Conservation (phyloP, 2,329 filamentous ascomycete species). For the Corinectria fuckeliana region DNA sequence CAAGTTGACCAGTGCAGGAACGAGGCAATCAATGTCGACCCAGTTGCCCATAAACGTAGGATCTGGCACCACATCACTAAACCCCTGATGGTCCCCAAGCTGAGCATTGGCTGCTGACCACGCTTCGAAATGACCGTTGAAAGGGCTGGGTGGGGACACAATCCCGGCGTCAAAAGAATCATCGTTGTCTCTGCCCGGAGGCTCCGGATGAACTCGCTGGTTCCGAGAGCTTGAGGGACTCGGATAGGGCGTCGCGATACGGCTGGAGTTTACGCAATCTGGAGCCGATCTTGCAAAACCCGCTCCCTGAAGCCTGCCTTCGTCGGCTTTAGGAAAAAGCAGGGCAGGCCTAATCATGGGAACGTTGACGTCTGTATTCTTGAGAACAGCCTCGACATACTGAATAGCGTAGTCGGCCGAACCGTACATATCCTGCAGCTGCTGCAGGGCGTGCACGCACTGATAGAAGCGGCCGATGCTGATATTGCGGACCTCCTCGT, state of each 20-base stretch:
- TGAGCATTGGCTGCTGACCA: too few species aligned
- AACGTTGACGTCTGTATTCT: constrained; percentile 2
- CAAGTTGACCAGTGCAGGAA: too few species aligned
- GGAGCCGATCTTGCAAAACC: constrained; percentile 1
- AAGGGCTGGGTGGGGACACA: too few species aligned
- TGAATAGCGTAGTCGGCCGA: constrained; percentile 18
- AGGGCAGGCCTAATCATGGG: background rate
- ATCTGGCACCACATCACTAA: too few species aligned
- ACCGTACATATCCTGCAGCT: constrained; percentile 19
- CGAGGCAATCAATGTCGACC: too few species aligned
- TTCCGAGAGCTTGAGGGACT: constrained; percentile 11
- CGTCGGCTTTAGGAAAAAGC: background rate
- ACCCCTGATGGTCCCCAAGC: too few species aligned
- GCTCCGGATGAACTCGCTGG: too few species aligned
- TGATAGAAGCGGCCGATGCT: constrained; percentile 23
- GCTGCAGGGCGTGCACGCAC: constrained; percentile 14
- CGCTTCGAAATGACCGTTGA: too few species aligned
- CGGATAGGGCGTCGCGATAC: background rate
- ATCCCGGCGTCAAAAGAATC: too few species aligned
- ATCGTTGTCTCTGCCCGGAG: too few species aligned
- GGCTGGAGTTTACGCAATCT: too few species aligned
- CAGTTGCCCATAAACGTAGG: too few species aligned
- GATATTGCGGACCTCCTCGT: constrained; percentile 14
- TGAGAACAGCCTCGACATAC: constrained; percentile 12
- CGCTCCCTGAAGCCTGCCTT: background rate